A percentile compares a stretch with the other conserved stretches of the same genome.
Conservation (phyloP, 1,284 basidiomycete species). For the Pseudomicrostroma phylloplanum region DNA sequence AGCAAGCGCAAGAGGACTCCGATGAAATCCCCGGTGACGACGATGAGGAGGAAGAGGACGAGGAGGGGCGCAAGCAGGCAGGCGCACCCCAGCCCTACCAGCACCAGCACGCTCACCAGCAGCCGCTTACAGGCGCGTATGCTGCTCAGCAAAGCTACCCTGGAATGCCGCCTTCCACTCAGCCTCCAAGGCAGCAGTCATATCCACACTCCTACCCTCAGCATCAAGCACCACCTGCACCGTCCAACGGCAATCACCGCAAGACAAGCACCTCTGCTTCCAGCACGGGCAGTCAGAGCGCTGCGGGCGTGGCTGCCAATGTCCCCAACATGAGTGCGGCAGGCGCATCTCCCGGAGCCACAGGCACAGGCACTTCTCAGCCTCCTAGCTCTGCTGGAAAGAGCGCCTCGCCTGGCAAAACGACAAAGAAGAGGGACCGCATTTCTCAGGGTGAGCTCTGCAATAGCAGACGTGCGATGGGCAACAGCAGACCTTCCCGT, state of each 20-base stretch:
- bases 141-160: background rate
- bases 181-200: background rate
- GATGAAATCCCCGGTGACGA: conserved; percentile 1
- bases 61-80: background rate
- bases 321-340: background rate
- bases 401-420: too few species aligned
- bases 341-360: background rate
- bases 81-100: background rate
- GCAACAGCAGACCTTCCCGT: background rate
- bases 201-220: background rate
- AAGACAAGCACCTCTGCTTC: background rate
- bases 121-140: background rate
- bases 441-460: conserved; percentile 1
- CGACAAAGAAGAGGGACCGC: background rate
- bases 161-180: background rate
- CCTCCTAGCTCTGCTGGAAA: too few species aligned
- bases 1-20: background rate
- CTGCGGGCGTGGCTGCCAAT: background rate
- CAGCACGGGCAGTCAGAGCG: background rate
- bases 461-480: background rate
- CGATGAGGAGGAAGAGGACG: conserved; percentile 4
- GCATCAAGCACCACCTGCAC: conserved; percentile 3
- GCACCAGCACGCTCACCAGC: background rate
- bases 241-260: background rate
- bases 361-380: too few species aligned